A percentile compares a stretch with the other conserved stretches of the same genome.
These are phyloP conservation scores for Metarhizium brunneum DNA, from an alignment of 2,329 filamentous ascomycete species.

Conservation along the genomic window DNA sequence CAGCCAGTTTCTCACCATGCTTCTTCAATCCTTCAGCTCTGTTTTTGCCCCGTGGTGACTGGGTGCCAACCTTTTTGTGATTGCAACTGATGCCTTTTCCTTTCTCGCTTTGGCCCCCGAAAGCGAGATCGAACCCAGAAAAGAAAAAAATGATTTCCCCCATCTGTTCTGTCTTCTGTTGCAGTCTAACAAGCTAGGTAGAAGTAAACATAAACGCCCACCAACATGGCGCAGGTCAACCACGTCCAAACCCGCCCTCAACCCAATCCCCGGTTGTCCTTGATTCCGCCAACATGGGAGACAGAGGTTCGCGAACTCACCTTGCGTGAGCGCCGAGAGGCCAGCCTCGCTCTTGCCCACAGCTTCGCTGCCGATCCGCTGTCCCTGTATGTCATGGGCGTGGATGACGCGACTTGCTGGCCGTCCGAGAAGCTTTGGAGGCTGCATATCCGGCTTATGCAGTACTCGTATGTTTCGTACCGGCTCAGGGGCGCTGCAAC, in stretches of 20 bases:
- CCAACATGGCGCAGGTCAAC: constrained; percentile 7
- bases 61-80: constrained; percentile 4
- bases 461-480: constrained; percentile 68
- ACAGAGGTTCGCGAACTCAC: constrained; percentile 52
- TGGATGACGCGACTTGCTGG: constrained; percentile 54
- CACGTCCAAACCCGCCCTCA: not conserved
- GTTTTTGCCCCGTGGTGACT: constrained; percentile 1
- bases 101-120: constrained; percentile 3
- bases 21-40: not conserved
- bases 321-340: constrained; percentile 60
- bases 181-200: constrained; percentile 4
- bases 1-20: not conserved
- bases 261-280: constrained; percentile 26
- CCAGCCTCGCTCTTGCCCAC: constrained; percentile 62
- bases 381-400: constrained; percentile 65
- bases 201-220: constrained; percentile 7
- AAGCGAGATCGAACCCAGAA: not conserved
- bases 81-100: constrained; percentile 2
- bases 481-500: constrained; percentile 66
- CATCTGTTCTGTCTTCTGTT: not conserved
- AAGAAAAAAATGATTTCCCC: not conserved
- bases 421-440: constrained; percentile 63
- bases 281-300: constrained; percentile 43
- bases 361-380: constrained; percentile 70
- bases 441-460: constrained; percentile 68